A percentile compares a stretch with the other conserved stretches of the same genome.
Conservation (phyloP, 1,284 basidiomycete genomes). For the Ceratobasidium sp. region DNA sequence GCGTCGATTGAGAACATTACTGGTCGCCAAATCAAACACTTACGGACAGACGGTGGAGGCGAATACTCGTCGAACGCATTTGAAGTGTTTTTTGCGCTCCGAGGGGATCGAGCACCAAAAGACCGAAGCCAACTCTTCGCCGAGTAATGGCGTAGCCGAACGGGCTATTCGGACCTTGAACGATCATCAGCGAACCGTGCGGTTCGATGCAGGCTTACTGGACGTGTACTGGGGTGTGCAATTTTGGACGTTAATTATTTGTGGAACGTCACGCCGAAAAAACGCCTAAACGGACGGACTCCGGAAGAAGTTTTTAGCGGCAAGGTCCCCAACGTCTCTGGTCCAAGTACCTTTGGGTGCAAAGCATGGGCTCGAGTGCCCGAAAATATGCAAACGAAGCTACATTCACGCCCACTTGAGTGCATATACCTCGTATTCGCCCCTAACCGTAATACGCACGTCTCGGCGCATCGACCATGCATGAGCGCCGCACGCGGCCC, state of each 20-base stretch:
- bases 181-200: slow-evolving; percentile 1
- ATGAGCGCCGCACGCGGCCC: too few relatives aligned
- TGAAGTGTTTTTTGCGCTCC: slow-evolving; percentile 33
- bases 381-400: slow-evolving; percentile 18
- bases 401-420: slow-evolving; percentile 4
- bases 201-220: neutral
- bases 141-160: slow-evolving; percentile 12
- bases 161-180: slow-evolving; percentile 24
- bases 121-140: slow-evolving; percentile 29
- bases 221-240: slow-evolving; percentile 17
- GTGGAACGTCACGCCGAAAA: slow-evolving; percentile 20
- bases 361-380: slow-evolving; percentile 27
- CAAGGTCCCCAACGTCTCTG: slow-evolving; percentile 8
- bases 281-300: neutral
- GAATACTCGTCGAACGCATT: slow-evolving; percentile 43
- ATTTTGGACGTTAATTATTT: slow-evolving; percentile 4
- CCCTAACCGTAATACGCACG: slow-evolving; percentile 14
- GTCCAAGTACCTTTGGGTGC: slow-evolving; percentile 18
- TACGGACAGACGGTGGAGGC: slow-evolving; percentile 46
- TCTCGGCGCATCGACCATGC: neutral
- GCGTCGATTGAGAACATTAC: slow-evolving; percentile 43
- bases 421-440: slow-evolving; percentile 16
- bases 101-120: slow-evolving; percentile 45
- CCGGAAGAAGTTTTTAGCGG: slow-evolving; percentile 24
- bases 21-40: slow-evolving; percentile 38